Evolutionary conservation across 371 early-diverging fungal species (phyloP).

Genomic region (Mortierella sp.): DNA sequence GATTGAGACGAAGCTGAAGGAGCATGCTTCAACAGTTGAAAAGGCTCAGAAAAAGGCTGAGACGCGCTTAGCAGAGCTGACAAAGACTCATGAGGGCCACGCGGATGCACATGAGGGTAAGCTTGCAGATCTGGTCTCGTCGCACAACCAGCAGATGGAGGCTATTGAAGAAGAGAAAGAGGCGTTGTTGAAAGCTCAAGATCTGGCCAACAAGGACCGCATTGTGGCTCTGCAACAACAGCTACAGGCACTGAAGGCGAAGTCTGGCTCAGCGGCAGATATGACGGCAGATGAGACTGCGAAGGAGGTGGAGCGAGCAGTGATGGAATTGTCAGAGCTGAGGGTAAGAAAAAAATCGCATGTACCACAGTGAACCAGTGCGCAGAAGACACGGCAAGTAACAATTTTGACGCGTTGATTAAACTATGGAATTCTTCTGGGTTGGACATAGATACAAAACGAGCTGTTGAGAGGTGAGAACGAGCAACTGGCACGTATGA

Average conservation of each 20-base stretch:
- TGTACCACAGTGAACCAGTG: too few relatives aligned
- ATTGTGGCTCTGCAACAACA: conserved; percentile 8
- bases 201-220: conserved; percentile 1
- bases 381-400: too few relatives aligned
- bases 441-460: conserved; percentile 16
- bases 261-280: background rate
- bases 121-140: conserved; percentile 12
- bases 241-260: background rate
- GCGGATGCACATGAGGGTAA: conserved; percentile 28
- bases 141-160: conserved; percentile 23
- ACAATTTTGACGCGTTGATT: background rate
- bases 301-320: conserved; percentile 5
- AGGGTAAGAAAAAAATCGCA: too few relatives aligned
- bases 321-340: conserved; percentile 4
- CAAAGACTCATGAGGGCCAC: conserved; percentile 14
- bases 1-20: background rate
- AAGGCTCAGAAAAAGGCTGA: conserved; percentile 4
- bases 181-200: background rate
- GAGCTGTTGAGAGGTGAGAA: conserved; percentile 16
- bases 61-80: conserved; percentile 1
- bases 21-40: conserved; percentile 9
- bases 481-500: conserved; percentile 10
- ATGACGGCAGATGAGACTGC: background rate
- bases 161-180: conserved; percentile 10
- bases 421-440: background rate